These are phyloP conservation scores for Apiotrichum laibachii DNA, from an alignment of 1,284 basidiomycete genomes.

Conservation along the genomic window DNA sequence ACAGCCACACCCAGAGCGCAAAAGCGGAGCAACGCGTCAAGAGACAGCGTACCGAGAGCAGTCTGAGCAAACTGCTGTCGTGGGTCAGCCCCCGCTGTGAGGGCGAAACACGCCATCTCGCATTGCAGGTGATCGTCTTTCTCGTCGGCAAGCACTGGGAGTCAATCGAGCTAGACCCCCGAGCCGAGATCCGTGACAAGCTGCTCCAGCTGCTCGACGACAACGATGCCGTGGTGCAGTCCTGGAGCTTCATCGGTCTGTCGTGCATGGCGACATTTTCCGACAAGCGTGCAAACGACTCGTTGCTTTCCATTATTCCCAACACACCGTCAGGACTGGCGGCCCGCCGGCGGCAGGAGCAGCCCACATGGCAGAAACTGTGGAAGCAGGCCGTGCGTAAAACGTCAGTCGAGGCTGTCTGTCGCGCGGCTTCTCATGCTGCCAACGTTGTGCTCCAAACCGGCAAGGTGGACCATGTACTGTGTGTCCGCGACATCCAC, in stretches of 20 bases:
- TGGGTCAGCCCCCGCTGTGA: slow-evolving; percentile 53
- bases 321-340: slow-evolving; percentile 20
- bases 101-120: slow-evolving; percentile 52
- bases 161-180: slow-evolving; percentile 59
- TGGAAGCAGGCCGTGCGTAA: slow-evolving; percentile 81
- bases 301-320: slow-evolving; percentile 12
- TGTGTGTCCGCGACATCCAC: slow-evolving; percentile 68
- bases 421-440: slow-evolving; percentile 76
- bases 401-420: slow-evolving; percentile 62
- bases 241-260: slow-evolving; percentile 77
- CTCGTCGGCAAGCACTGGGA: slow-evolving; percentile 72
- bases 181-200: slow-evolving; percentile 58
- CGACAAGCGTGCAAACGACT: background rate
- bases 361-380: slow-evolving; percentile 64
- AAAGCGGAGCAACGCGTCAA: slow-evolving; percentile 35
- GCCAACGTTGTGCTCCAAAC: slow-evolving; percentile 57
- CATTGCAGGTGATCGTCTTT: slow-evolving; percentile 79
- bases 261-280: slow-evolving; percentile 54
- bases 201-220: slow-evolving; percentile 63
- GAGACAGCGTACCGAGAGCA: slow-evolving; percentile 54
- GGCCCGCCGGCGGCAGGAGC: slow-evolving; percentile 4
- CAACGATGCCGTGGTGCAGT: slow-evolving; percentile 66
- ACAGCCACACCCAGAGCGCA: background rate
- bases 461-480: slow-evolving; percentile 58
- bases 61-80: slow-evolving; percentile 60